A percentile compares a stretch with the other conserved stretches of the same genome.
Conservation (phyloP, 2,329 filamentous ascomycete genomes). For the Beauveria sp. region DNA sequence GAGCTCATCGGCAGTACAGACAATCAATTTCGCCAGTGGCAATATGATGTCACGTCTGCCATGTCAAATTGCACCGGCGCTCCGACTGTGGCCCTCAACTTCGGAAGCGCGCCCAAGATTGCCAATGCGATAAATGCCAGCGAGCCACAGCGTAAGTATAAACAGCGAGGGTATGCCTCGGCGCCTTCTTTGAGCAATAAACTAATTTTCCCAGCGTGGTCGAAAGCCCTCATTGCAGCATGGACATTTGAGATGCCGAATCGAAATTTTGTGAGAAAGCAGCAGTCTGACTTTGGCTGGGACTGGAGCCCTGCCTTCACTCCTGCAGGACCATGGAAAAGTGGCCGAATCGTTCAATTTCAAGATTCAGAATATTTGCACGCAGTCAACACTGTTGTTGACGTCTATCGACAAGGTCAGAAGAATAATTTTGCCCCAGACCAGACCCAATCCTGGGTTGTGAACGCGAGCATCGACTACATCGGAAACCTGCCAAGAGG, state of each 20-base stretch:
- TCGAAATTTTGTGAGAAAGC: constrained; percentile 39
- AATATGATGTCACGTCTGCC: constrained; percentile 45
- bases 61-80: constrained; percentile 19
- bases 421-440: constrained; percentile 50
- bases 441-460: constrained; percentile 48
- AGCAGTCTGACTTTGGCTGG: constrained; percentile 59
- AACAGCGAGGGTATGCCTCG: background rate
- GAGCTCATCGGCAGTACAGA: constrained; percentile 47
- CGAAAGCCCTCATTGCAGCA: background rate
- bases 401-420: constrained; percentile 51
- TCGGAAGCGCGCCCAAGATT: constrained; percentile 16
- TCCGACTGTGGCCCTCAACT: constrained; percentile 15
- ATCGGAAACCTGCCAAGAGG: constrained; percentile 40
- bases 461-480: constrained; percentile 54
- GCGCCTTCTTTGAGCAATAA: background rate
- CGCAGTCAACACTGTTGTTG: constrained; percentile 42
- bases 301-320: constrained; percentile 55
- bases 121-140: constrained; percentile 1
- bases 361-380: constrained; percentile 28
- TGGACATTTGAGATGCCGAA: constrained; percentile 6
- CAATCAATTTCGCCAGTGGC: constrained; percentile 57
- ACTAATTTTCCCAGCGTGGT: background rate
- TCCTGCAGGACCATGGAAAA: constrained; percentile 56
- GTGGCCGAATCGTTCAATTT: constrained; percentile 48
- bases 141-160: background rate